Base-by-base conservation (phyloP, 192 early-diverging fungal genomes). In the Spizellomyces sp. region DNA sequence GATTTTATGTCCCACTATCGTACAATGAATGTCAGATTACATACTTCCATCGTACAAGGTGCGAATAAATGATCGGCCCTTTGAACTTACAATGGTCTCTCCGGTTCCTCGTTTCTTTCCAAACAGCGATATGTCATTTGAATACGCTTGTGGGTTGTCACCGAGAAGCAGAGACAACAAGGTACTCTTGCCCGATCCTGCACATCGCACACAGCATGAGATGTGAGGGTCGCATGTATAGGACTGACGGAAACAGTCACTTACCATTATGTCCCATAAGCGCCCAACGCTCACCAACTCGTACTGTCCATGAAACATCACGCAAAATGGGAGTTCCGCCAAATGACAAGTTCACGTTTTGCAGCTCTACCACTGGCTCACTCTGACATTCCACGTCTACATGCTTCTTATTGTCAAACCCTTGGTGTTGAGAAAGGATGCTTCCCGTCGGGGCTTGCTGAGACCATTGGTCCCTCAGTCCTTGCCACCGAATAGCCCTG, bases 101-200 rank as follows among this genome's bases (percentile, higher is more conserved):
- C 86, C 86, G 5, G 77, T 73, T 9, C 85, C 85, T 21, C 86
- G 74, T 1, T 61, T 75, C 41, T 77, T 76, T 14, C 84, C 84
- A 79, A 88, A 88, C 57, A 88, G 73, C 6, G 52, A 56, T 15
- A 88, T 56, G 21, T 79, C 76, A 71, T 88, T 88, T 1, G 83
- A 74, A 62, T 86, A 88, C 0, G 86, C 82, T 66, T 88, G 86
- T 9, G 83, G 86, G 69, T 88, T 81, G 62, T 88, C 86, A 19
- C 83, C 86, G 4, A 83, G 75, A 15, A 88, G 54, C 12, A 88
- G 74, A 2, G 86, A 83, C 21, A 88, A 61, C 0, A 88, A 73
- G 0, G 86, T 88, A 1, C 83, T 84, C 66, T 88, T 88, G 7
- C 86, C 86, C 8, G 83, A 85, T 0, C 85, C 82, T 81, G 62